Evolutionary conservation across 208 protist species (phyloP), one percentile per base, ranked within the genome.

Genomic region (Trypanosoma vivax): DNA sequence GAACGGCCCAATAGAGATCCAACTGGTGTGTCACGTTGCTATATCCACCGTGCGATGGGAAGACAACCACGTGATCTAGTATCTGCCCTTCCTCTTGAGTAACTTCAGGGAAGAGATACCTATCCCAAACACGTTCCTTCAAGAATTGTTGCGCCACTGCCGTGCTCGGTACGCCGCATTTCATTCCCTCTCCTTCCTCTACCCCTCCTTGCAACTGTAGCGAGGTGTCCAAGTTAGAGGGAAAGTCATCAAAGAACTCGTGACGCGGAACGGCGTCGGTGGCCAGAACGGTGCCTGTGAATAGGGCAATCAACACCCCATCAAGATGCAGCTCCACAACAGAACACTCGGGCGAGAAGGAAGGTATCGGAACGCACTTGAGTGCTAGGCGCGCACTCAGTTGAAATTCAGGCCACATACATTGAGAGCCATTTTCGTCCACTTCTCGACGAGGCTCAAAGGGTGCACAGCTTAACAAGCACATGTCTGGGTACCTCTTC

Each of bases 11-110:
- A 62, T 76, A 79, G 27, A 92, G 68, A 50, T 92, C 84, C 2
- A 92, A 69, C 51, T 88, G 79, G 25, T 78, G 63, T 14, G 76
- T 83, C 34, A 83, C 73, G 62, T 92, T 78, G 65, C 51, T 88
- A 63, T 92, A 88, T 19, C 84, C 84, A 25, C 84, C 79, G 42
- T 88, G 84, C 0, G 77, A 79, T 13, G 84, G 75, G 30, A 92
- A 73, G 45, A 88, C 28, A 49, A 88, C 62, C 1, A 84, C 74
- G 1, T 66, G 62, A 35, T 76, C 69, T 27, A 60, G 34, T 23
- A 51, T 18, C 23, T 50, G 42, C 50, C 3, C 13, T 35, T 37
- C 37, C 21, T 21, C 24, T 14, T 14, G 19, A 18, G n/a, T 24
- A 16, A 30, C 24, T 16, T 49, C 31, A 31, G 62, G 62, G 16